Percentiles rank a stretch among this genome's conserved stretches.
phyloP scores from a whole-genome alignment of 2,329 filamentous ascomycete genomes.

The Coleophoma crateriformis region DNA sequence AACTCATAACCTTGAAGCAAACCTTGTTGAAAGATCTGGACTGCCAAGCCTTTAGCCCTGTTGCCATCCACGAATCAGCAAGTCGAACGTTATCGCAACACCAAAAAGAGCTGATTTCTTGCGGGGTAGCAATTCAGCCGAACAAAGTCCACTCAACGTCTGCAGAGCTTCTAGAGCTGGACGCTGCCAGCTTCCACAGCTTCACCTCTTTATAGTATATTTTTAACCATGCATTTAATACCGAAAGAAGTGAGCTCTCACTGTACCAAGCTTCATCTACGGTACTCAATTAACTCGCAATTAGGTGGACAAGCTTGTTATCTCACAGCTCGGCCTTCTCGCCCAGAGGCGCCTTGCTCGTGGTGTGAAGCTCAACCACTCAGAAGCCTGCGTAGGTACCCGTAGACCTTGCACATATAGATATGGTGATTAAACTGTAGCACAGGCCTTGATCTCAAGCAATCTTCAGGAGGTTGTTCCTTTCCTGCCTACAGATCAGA shows the following conservation, averaged over 20 bases:
- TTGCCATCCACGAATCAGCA: not conserved
- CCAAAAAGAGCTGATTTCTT: not conserved
- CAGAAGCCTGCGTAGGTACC: slow-evolving; percentile 68
- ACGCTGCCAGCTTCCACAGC: too few species aligned
- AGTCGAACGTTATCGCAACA: not conserved
- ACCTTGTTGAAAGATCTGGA: too few species aligned
- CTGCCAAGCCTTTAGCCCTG: not conserved
- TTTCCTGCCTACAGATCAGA: not conserved
- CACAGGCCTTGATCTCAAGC: slow-evolving; percentile 72
- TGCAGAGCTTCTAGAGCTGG: not conserved
- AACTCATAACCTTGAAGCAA: too few species aligned
- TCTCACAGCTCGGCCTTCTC: slow-evolving; percentile 80
- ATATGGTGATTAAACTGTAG: slow-evolving; percentile 5
- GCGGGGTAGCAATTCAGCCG: not conserved
- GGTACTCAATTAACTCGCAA: slow-evolving; percentile 4
- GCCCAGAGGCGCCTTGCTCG: slow-evolving; percentile 84
- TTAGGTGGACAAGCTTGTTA: slow-evolving; percentile 92
- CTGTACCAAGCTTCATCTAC: not conserved
- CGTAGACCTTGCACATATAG: slow-evolving; percentile 15
- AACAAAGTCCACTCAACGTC: slow-evolving; percentile 2
- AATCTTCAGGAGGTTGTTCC: slow-evolving; percentile 74
- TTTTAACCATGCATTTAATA: slow-evolving; percentile 38
- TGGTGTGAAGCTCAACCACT: slow-evolving; percentile 83
- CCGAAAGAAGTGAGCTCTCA: slow-evolving; percentile 38
- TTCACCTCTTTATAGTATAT: too few species aligned